phyloP scores from a whole-genome alignment of 2,329 filamentous ascomycete genomes.

The Blastomyces gilchristii region DNA sequence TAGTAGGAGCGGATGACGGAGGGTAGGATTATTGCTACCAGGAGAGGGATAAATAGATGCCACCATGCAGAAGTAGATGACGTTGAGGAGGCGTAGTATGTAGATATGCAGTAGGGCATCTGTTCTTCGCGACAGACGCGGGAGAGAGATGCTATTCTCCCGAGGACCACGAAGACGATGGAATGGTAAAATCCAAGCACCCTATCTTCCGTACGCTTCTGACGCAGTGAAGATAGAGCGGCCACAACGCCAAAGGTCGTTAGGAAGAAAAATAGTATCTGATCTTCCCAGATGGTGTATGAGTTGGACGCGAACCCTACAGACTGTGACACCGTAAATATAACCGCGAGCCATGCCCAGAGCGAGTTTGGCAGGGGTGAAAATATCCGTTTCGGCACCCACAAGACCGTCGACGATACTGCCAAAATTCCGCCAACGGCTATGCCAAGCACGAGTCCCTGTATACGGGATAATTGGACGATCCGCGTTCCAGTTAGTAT shows the following conservation, averaged over 20 bases:
- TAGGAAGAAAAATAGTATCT: slow-evolving; percentile 84
- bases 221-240: slow-evolving; percentile 63
- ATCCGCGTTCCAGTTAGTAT: slow-evolving; percentile 18
- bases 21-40: slow-evolving; percentile 62
- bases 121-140: slow-evolving; percentile 94
- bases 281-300: slow-evolving; percentile 97
- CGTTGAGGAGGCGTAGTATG: slow-evolving; percentile 84
- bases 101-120: slow-evolving; percentile 92
- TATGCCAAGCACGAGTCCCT: slow-evolving; percentile 31
- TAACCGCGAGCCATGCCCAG: slow-evolving; percentile 78
- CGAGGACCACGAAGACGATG: slow-evolving; percentile 66
- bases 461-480: slow-evolving; percentile 24
- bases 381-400: slow-evolving; percentile 32
- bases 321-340: slow-evolving; percentile 81
- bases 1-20: slow-evolving; percentile 76
- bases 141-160: slow-evolving; percentile 72
- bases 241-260: slow-evolving; percentile 74
- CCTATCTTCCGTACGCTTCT: slow-evolving; percentile 56
- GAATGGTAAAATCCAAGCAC: slow-evolving; percentile 77
- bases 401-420: slow-evolving; percentile 31
- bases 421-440: slow-evolving; percentile 39
- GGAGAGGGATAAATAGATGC: slow-evolving; percentile 73
- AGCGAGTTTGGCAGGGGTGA: slow-evolving; percentile 57
- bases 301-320: slow-evolving; percentile 94
- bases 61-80: slow-evolving; percentile 88